phyloP scores from a whole-genome alignment of 176 grass and related monocot species.

The Oryza australiensis region DNA sequence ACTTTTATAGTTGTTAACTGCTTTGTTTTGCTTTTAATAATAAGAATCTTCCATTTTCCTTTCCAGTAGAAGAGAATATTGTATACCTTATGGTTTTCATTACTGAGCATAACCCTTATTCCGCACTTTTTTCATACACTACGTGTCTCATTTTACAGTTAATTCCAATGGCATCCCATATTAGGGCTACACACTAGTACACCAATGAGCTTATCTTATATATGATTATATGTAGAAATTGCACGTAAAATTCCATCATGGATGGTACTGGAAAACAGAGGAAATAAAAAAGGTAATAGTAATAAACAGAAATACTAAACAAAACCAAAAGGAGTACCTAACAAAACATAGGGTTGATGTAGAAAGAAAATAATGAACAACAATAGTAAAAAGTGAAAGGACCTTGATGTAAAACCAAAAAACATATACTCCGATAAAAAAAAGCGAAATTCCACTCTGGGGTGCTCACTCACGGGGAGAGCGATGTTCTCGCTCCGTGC shows the following conservation, averaged over 20 bases:
- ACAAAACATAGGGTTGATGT: not conserved
- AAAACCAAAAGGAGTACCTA: too few species aligned
- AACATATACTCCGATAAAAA: too few species aligned
- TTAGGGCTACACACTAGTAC: not conserved
- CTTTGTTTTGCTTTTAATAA: not conserved
- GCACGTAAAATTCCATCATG: not conserved
- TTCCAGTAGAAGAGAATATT: too few species aligned
- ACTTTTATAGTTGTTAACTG: too few species aligned
- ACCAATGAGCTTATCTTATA: not conserved
- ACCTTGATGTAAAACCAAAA: not conserved
- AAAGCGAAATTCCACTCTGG: constrained; percentile 40
- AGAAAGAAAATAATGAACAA: not conserved
- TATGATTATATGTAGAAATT: not conserved
- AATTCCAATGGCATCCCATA: not conserved
- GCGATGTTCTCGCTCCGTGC: constrained; percentile 41
- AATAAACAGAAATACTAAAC: not conserved
- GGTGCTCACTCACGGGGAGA: constrained; percentile 19
- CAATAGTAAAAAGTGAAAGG: not conserved
- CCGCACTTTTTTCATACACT: too few species aligned
- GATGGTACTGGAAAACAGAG: not conserved
- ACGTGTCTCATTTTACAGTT: not conserved
- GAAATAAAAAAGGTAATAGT: not conserved
- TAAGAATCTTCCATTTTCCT: not conserved
- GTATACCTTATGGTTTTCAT: too few species aligned
- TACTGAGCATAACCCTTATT: too few species aligned